Conservation (phyloP, 2,329 filamentous ascomycete genomes). For the Colletotrichum sp. region DNA sequence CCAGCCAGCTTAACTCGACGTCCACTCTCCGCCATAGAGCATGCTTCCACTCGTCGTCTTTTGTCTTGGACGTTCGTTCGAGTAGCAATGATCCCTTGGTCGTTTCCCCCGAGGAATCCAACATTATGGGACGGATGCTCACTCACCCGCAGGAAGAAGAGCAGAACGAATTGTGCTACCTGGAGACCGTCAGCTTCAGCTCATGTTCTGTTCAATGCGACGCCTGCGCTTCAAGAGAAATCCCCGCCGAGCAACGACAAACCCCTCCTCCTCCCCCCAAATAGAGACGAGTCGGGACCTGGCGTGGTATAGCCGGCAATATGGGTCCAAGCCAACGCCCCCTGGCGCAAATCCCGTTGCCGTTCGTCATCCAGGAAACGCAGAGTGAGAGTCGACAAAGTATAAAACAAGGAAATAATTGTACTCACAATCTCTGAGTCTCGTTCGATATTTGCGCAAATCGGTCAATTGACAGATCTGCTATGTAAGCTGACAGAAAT, state of each 20-base stretch:
- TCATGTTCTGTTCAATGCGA: not conserved
- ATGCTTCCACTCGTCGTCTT: not conserved
- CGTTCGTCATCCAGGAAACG: not conserved
- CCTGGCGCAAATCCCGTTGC: constrained; percentile 2
- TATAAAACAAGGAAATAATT: not conserved
- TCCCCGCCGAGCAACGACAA: not conserved
- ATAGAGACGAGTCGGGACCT: not conserved
- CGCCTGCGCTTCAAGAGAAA: not conserved
- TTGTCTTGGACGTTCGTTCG: not conserved
- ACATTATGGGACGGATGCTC: not conserved
- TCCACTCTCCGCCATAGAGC: not conserved
- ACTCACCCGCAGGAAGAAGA: constrained; percentile 20
- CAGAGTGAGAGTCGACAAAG: not conserved
- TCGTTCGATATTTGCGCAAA: not conserved
- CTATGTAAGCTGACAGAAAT: not conserved
- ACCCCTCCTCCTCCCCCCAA: not conserved
- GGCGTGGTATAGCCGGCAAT: not conserved
- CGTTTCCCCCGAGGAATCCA: not conserved
- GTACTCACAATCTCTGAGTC: not conserved
- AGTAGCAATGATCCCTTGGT: not conserved
- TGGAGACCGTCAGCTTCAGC: not conserved
- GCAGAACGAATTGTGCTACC: not conserved
- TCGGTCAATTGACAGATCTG: not conserved
- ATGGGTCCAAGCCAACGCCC: constrained; percentile 8
- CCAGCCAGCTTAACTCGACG: not conserved